Evolutionary conservation across 2,329 filamentous ascomycete genomes (phyloP).

Genomic region (Cercospora brassicicola): DNA sequence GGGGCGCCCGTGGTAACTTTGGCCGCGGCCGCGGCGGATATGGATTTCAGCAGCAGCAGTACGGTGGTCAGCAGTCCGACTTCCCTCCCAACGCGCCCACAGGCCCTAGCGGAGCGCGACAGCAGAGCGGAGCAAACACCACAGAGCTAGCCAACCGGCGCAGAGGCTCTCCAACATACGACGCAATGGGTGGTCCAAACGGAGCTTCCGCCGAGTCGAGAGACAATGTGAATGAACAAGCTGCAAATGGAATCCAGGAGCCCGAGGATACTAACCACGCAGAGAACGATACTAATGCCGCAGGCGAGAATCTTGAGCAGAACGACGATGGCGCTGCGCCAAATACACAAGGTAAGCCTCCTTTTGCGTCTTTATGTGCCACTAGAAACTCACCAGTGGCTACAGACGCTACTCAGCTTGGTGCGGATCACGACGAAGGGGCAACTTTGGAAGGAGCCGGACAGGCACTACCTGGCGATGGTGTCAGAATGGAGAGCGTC

Average conservation of each 20-base stretch:
- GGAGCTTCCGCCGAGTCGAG: conserved; percentile 19
- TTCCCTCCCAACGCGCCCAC: conserved; percentile 24
- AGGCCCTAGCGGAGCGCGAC: conserved; percentile 17
- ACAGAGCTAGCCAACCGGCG: conserved; percentile 21
- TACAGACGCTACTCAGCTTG: neutral
- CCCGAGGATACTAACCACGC: conserved; percentile 38
- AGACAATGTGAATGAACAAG: conserved; percentile 17
- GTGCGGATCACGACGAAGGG: conserved; percentile 5
- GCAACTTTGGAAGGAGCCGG: neutral
- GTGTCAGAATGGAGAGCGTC: conserved; percentile 13
- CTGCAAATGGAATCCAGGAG: conserved; percentile 36
- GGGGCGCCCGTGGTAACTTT: conserved; percentile 31
- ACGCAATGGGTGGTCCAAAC: conserved; percentile 28
- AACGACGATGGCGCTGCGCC: conserved; percentile 15
- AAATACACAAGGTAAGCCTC: conserved; percentile 21
- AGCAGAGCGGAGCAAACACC: conserved; percentile 26
- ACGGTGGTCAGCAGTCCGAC: conserved; percentile 25
- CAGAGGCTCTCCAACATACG: conserved; percentile 36
- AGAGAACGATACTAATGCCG: conserved; percentile 33
- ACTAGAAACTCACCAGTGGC: conserved; percentile 1
- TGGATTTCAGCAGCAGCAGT: conserved; percentile 31
- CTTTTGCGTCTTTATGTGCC: neutral
- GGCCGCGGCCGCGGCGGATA: conserved; percentile 32
- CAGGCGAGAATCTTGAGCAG: conserved; percentile 25
- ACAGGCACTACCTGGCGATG: neutral